Evolutionary conservation across 1,284 basidiomycete genomes (phyloP).

Genomic region (Melampsora abietis-canadensis): DNA sequence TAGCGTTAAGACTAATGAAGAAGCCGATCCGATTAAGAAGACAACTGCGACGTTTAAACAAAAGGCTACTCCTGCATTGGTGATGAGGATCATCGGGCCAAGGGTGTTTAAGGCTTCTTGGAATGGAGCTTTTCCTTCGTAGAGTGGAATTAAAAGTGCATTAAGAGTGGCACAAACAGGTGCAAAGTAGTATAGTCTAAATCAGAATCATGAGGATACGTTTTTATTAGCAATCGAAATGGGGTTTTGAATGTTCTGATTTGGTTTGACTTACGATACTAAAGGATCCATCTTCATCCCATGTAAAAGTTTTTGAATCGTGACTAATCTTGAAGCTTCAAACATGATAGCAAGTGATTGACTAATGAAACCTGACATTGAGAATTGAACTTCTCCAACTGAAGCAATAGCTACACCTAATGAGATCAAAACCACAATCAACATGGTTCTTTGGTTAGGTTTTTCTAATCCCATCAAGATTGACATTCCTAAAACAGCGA

Average conservation of each 20-base stretch:
- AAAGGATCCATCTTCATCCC: conserved; percentile 51
- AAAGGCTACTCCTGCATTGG: conserved; percentile 57
- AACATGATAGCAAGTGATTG: conserved; percentile 49
- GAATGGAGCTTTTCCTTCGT: conserved; percentile 57
- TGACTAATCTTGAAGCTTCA: conserved; percentile 49
- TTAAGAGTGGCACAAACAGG: conserved; percentile 56
- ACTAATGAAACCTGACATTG: conserved; percentile 47
- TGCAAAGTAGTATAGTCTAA: conserved; percentile 37
- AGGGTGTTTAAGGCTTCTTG: conserved; percentile 53
- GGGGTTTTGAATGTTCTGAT: not conserved
- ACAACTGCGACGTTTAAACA: conserved; percentile 57
- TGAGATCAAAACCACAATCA: conserved; percentile 56
- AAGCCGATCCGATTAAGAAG: conserved; percentile 56
- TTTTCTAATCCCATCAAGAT: conserved; percentile 51
- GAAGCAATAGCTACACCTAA: conserved; percentile 52
- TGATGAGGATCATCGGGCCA: conserved; percentile 55
- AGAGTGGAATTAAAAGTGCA: conserved; percentile 55
- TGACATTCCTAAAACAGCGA: conserved; percentile 51
- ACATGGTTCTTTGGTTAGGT: conserved; percentile 51
- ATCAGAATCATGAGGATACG: not conserved
- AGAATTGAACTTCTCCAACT: conserved; percentile 50
- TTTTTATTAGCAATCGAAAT: not conserved
- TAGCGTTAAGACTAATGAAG: conserved; percentile 55
- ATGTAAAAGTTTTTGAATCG: conserved; percentile 51
- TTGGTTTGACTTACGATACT: conserved; percentile 45